A percentile compares a stretch with the other conserved stretches of the same genome.
These are phyloP conservation scores for Rubia tinctorum DNA, from an alignment of 305 asterid species.

Conservation along the genomic window DNA sequence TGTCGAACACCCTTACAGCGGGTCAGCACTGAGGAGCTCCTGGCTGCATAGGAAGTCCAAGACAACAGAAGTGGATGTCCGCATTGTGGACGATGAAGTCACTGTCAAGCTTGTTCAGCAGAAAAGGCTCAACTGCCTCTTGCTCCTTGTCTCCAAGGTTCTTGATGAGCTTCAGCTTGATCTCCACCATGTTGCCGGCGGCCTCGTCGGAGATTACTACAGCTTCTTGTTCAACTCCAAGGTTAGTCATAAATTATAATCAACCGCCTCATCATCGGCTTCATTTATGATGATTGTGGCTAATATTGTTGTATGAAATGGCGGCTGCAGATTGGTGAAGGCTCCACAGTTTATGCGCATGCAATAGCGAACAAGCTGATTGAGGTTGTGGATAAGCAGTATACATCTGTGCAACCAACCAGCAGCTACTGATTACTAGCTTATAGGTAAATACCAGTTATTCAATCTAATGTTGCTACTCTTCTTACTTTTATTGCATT, in stretches of 20 bases:
- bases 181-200: conserved; percentile 95
- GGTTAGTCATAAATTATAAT: conserved; percentile 33
- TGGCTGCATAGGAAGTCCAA: conserved; percentile 89
- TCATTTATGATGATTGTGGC: not conserved
- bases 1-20: conserved; percentile 43
- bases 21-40: conserved; percentile 65
- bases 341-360: conserved; percentile 82
- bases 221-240: conserved; percentile 80
- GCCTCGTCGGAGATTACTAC: conserved; percentile 81
- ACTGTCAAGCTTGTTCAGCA: conserved; percentile 87
- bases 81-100: conserved; percentile 79
- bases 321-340: conserved; percentile 77
- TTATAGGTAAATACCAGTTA: no score
- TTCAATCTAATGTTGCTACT: no score
- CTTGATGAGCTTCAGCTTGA: conserved; percentile 86
- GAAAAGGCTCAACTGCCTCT: conserved; percentile 65
- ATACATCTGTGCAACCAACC: conserved; percentile 56
- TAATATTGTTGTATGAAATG: not conserved
- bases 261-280: not conserved
- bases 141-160: conserved; percentile 66
- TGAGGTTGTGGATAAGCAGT: conserved; percentile 74
- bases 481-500: not conserved
- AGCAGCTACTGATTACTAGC: conserved; percentile 34
- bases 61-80: conserved; percentile 82
- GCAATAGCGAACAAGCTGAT: conserved; percentile 87